phyloP scores from a whole-genome alignment of 805 yeast genomes.

The Kodamaea fukazawae region DNA sequence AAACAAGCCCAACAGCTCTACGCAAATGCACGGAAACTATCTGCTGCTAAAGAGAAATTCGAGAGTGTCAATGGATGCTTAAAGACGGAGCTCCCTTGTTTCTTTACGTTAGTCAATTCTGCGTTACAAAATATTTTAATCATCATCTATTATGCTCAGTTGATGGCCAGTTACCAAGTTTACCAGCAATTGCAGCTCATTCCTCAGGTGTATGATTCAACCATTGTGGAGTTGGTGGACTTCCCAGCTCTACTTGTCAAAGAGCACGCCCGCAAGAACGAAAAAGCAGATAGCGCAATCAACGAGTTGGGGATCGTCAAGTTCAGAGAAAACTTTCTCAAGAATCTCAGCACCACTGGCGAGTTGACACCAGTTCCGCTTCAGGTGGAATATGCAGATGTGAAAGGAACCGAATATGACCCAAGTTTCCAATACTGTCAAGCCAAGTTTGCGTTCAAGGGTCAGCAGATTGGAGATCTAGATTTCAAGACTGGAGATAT shows the following conservation, averaged over 20 bases:
- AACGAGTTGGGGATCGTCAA: constrained; percentile 22
- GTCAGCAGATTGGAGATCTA: constrained; percentile 41
- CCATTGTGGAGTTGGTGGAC: constrained; percentile 3
- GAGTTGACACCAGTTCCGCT: neutral
- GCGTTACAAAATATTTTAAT: constrained; percentile 31
- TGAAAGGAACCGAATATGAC: constrained; percentile 1
- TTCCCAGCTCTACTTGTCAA: constrained; percentile 7
- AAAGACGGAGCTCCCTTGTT: constrained; percentile 47
- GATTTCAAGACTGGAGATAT: constrained; percentile 42
- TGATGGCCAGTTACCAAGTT: constrained; percentile 32
- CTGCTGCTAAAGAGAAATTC: constrained; percentile 23
- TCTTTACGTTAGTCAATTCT: constrained; percentile 31
- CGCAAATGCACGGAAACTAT: constrained; percentile 26
- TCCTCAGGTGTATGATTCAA: constrained; percentile 13
- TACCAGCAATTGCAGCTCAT: constrained; percentile 19
- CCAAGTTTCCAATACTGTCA: constrained; percentile 21
- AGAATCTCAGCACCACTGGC: constrained; percentile 1
- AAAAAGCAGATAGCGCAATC: constrained; percentile 12
- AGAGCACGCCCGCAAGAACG: constrained; percentile 10
- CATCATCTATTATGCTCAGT: constrained; percentile 37
- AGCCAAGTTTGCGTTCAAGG: constrained; percentile 37
- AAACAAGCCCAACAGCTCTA: constrained; percentile 27
- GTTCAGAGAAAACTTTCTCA: constrained; percentile 18
- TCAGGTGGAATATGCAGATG: neutral
- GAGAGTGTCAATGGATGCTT: constrained; percentile 36